These are phyloP conservation scores for Coemansia reversa DNA, from an alignment of 192 early-diverging fungal genomes.

Conservation along the genomic window DNA sequence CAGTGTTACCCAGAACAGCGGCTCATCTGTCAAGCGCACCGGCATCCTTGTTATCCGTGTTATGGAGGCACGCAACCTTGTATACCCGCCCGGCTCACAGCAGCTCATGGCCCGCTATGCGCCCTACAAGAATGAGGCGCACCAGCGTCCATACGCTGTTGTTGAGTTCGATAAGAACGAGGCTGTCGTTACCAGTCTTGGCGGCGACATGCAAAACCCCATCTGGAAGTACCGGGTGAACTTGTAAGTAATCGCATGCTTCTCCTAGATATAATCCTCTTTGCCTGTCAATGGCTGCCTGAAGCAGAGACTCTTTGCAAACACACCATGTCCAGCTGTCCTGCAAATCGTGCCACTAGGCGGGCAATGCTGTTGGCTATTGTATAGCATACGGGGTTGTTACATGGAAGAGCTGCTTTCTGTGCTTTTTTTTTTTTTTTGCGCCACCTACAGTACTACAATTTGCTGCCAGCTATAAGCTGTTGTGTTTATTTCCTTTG, in stretches of 20 bases:
- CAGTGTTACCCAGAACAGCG: constrained; percentile 27
- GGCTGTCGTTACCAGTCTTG: constrained; percentile 76
- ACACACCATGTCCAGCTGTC: background rate
- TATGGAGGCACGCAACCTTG: constrained; percentile 76
- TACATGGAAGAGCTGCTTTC: background rate
- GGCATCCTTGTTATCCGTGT: constrained; percentile 81
- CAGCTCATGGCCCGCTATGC: constrained; percentile 56
- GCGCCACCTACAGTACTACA: background rate
- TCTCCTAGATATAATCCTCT: background rate
- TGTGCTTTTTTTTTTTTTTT: background rate
- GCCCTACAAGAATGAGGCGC: constrained; percentile 57
- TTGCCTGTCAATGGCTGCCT: background rate
- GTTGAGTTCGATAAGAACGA: constrained; percentile 97
- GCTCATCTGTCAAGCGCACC: constrained; percentile 45
- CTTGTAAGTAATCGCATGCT: constrained; percentile 63
- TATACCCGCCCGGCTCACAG: constrained; percentile 63
- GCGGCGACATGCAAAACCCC: constrained; percentile 72
- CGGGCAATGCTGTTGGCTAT: background rate
- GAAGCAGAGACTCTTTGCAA: no score
- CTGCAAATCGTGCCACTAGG: background rate
- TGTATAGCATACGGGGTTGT: background rate
- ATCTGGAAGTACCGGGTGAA: constrained; percentile 75
- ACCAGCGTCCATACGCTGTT: constrained; percentile 83
- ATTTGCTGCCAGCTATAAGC: background rate
- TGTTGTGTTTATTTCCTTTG: background rate